Percentiles rank a stretch among this genome's conserved stretches.
phyloP scores from a whole-genome alignment of 108 stramenopile species.

The Nitzschia palea region DNA sequence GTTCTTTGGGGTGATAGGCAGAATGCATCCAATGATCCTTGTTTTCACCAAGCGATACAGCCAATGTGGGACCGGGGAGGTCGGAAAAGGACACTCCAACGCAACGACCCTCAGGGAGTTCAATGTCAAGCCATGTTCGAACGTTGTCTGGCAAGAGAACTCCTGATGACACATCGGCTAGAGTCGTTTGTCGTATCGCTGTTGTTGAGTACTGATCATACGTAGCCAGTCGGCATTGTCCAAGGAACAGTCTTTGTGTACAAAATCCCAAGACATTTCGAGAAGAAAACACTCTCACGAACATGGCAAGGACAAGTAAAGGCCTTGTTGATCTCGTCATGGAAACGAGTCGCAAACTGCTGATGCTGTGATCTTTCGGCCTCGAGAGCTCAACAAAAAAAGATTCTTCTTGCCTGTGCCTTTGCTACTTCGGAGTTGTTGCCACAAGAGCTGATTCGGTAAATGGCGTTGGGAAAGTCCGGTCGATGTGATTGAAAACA shows the following conservation, averaged over 20 bases:
- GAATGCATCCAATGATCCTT: slow-evolving; percentile 43
- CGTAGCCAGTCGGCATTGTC: not conserved
- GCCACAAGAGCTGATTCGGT: no score
- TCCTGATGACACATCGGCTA: not conserved
- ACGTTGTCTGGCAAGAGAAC: not conserved
- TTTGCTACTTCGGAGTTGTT: no score
- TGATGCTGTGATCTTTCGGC: no score
- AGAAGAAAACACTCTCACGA: not conserved
- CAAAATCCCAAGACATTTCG: not conserved
- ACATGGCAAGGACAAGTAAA: not conserved
- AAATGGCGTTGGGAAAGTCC: no score
- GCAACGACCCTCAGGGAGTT: slow-evolving; percentile 53
- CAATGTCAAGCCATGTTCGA: slow-evolving; percentile 24
- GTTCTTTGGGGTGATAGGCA: slow-evolving; percentile 61
- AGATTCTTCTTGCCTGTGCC: no score
- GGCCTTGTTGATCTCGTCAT: not conserved
- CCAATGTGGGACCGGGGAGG: not conserved
- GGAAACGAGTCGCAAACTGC: no score
- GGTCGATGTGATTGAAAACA: no score
- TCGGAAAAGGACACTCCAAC: slow-evolving; percentile 34
- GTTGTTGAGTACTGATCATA: not conserved
- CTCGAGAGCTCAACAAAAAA: no score
- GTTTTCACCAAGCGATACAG: slow-evolving; percentile 1
- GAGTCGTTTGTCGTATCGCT: not conserved
- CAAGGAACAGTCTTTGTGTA: not conserved